Evolutionary conservation across 2,329 filamentous ascomycete species (phyloP), one percentile per base, ranked within the genome.

Genomic region (Xylaria sp.): DNA sequence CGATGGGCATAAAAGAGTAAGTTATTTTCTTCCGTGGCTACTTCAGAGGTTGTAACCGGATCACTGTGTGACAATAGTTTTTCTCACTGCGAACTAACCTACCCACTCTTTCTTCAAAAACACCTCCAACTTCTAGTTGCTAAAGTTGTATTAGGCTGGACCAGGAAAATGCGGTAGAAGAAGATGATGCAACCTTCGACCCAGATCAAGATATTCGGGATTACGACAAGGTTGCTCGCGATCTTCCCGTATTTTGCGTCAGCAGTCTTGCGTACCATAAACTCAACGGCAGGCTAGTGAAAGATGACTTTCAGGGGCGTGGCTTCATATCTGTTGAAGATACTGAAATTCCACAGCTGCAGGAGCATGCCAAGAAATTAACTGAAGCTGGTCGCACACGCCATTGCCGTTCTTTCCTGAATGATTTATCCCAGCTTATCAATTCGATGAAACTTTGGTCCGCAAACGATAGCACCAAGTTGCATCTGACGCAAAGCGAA

Each of bases 241-340:
- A 76, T 0, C 76, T 90, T 0, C 83, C 86, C 0, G 86, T 90
- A 1, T 90, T 89, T 68, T 90, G 87, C 63, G 84, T 90, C 15
- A 87, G 84, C 59, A 85, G 83, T 47, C 77, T 83, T 44, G 86
- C 83, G 0, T 90, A 88, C 55, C 86, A 90, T 66, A 85, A 86
- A 67, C 73, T 90, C n/a, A 76, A 78, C 38, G 85, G 83, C 1
- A 79, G 83, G 3, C 69, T 88, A 8, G 71, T 76, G 54, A 82
- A 83, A 43, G 86, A 90, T 54, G 74, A 77, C 1, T 67, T 75
- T 10, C 53, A 68, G 7, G 85, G 85, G 0, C 46, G 70, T 11
- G 86, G 86, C 0, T 90, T 88, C 69, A 71, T 73, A 1, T 72
- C 75, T 3, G 40, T 76, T 0, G 78, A 84, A 2, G 81, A 89